Base-by-base conservation (phyloP, 768 basidiomycete species). In the Trametes meyenii region DNA sequence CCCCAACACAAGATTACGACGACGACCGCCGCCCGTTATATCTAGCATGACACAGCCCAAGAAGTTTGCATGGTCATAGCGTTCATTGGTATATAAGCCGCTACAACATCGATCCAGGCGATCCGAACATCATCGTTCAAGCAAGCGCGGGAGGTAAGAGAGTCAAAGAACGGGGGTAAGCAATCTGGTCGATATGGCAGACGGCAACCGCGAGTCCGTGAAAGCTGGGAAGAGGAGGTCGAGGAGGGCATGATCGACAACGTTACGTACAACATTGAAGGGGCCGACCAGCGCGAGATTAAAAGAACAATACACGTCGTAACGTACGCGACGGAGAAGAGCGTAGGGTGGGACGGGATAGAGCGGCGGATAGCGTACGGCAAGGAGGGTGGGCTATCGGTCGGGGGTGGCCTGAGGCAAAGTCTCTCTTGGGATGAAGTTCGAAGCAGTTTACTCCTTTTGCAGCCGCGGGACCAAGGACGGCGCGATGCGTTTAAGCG, bases 401-500 rank as follows among this genome's bases (percentile, higher is more conserved):
- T 58, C 36, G 29, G 46, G 51, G 52, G 57, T 58, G 62, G 62
- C 56, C 62, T 36, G 45, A 40, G 44, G 50, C 50, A 58, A 38
- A 58, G 53, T 58, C 56, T 63, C 62, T 63, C 62, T 63, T 52
- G 16, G 40, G 44, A n/a, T 33, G 29, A 42, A 56, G 63, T 64
- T 49, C 63, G 50, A 57, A 57, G 55, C 55, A 44, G 11, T 29
- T 40, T 50, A 44, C 46, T 52, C 63, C 38, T 60, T 64, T 64
- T 60, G 40, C 36, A 17, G 48, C 40, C 35, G 19, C 36, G 44
- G 33, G 35, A 38, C 48, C 38, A 21, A 43, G 50, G 1, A 16
- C 10, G 10, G 45, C 55, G 3, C 10, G 17, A 24, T 13, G 21
- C 59, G 53, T 53, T 75, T 69, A 82, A 40, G 74, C 70, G 46